A percentile compares a stretch with the other conserved stretches of the same genome.
Conservation (phyloP, 163 green algal genomes). For the Coccomyxa subellipsoidea region DNA sequence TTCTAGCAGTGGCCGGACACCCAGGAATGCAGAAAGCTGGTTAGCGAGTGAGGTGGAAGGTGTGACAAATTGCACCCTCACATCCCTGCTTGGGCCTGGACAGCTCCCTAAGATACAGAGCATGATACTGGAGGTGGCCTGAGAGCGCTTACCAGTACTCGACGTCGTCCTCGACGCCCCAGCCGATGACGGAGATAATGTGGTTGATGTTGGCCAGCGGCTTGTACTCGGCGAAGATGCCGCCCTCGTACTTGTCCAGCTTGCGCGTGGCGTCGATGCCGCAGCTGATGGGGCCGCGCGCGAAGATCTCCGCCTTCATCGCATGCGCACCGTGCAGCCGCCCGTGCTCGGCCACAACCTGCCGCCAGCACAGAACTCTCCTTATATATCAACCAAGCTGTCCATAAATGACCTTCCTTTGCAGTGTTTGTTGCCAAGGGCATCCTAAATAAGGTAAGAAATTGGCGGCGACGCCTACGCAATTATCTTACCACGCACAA, state of each 20-base stretch:
- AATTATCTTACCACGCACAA: too few relatives aligned
- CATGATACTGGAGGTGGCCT: too few relatives aligned
- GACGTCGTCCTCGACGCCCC: slow-evolving; percentile 65
- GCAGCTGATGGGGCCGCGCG: slow-evolving; percentile 78
- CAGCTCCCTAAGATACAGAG: too few relatives aligned
- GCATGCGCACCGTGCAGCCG: slow-evolving; percentile 30
- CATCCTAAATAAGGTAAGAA: too few relatives aligned
- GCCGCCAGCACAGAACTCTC: neutral
- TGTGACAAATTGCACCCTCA: too few relatives aligned
- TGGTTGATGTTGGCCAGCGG: slow-evolving; percentile 65
- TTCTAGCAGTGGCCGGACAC: too few relatives aligned
- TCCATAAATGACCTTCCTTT: neutral
- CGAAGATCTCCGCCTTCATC: slow-evolving; percentile 84
- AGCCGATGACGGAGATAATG: slow-evolving; percentile 79
- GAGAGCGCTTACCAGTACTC: slow-evolving; percentile 79
- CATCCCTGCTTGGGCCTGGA: too few relatives aligned
- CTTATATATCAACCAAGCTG: too few relatives aligned
- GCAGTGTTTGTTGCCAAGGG: too few relatives aligned
- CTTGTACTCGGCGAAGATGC: slow-evolving; percentile 62
- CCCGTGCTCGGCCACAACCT: slow-evolving; percentile 70
- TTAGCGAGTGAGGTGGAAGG: too few relatives aligned
- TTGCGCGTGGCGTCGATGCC: slow-evolving; percentile 66
- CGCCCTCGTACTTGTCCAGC: slow-evolving; percentile 48
- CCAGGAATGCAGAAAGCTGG: too few relatives aligned
- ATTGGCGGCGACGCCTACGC: too few relatives aligned